A percentile compares a stretch with the other conserved stretches of the same genome.
Conservation (phyloP, 371 early-diverging fungal species). For the Mortierella sp. region DNA sequence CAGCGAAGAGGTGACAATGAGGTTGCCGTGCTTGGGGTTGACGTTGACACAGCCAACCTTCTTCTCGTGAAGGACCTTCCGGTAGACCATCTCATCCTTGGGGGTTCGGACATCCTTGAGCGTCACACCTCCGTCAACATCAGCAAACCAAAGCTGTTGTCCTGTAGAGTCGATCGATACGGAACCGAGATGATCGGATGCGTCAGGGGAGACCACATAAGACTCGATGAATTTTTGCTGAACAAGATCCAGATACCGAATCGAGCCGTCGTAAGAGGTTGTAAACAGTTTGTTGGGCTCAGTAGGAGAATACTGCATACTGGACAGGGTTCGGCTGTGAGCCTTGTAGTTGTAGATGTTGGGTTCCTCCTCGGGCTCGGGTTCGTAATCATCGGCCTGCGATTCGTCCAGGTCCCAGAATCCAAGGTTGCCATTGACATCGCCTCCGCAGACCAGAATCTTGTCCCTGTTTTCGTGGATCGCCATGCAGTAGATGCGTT, state of each 20-base stretch:
- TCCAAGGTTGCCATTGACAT: slow-evolving; percentile 73
- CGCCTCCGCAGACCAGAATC: slow-evolving; percentile 72
- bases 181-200: slow-evolving; percentile 58
- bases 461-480: slow-evolving; percentile 75
- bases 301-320: slow-evolving; percentile 66
- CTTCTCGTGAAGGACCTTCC: slow-evolving; percentile 63
- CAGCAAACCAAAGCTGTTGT: slow-evolving; percentile 70
- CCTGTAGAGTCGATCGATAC: slow-evolving; percentile 65
- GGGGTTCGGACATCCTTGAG: slow-evolving; percentile 65
- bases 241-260: slow-evolving; percentile 74
- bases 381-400: slow-evolving; percentile 58
- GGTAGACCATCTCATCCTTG: slow-evolving; percentile 35
- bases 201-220: slow-evolving; percentile 50
- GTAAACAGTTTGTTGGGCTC: slow-evolving; percentile 67
- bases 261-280: slow-evolving; percentile 76
- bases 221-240: slow-evolving; percentile 66
- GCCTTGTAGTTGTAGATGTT: slow-evolving; percentile 72
- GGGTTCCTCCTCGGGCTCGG: slow-evolving; percentile 64
- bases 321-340: slow-evolving; percentile 68
- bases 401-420: slow-evolving; percentile 75
- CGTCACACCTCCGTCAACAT: slow-evolving; percentile 71
- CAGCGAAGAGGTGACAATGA: slow-evolving; percentile 75
- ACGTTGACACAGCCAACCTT: slow-evolving; percentile 81
- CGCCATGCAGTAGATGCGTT: slow-evolving; percentile 70
- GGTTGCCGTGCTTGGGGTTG: slow-evolving; percentile 72